Base-by-base conservation (phyloP, 1,284 basidiomycete genomes). In the Sanghuangporus weigelae region DNA sequence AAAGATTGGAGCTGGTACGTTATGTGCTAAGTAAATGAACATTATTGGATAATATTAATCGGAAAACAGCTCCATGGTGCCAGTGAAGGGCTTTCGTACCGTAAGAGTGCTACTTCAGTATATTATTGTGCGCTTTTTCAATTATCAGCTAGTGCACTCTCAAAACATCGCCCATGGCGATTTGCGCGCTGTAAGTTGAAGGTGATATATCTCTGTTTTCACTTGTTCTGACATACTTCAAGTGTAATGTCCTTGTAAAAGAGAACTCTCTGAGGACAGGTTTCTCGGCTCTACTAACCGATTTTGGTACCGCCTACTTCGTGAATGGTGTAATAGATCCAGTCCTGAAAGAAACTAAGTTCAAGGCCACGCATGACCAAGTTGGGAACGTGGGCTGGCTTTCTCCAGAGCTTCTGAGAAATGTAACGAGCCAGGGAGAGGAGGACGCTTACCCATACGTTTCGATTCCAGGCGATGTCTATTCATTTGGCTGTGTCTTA, bases 401-500 rank as follows among this genome's bases (percentile, higher is more conserved):
- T n/a, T 44, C 59, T 19, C 59, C 59, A 2, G 59, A 61, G 44
- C 57, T 46, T 48, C 21, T 49, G 48, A 49, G 14, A 23, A 49
- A 49, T 16, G 48, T 7, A 49, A n/a, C 48, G 16, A 16, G 14
- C 8, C 14, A 23, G 48, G 23, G 3, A 7, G 48, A 21, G 48
- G 48, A 23, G 23, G 14, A 49, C 2, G 21, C 11, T 21, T 36
- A 31, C 54, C n/a, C 23, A 21, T 49, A 21, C 21, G 19, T 36
- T 11, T 46, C 38, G 3, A 26, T 11, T 49, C 48, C 60, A 19
- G 42, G 54, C n/a, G 61, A 62, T 31, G n/a, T 58, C 7, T 62
- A 62, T 48, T 21, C 61, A 2, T 62, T 62, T 38, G 61, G 61
- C 12, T 62, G 61, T 58, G 61, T 62, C n/a, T 57, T 23, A 19